Evolutionary conservation across 495 filamentous ascomycete genomes (phyloP).

Genomic region (Achaetomiella virescens): DNA sequence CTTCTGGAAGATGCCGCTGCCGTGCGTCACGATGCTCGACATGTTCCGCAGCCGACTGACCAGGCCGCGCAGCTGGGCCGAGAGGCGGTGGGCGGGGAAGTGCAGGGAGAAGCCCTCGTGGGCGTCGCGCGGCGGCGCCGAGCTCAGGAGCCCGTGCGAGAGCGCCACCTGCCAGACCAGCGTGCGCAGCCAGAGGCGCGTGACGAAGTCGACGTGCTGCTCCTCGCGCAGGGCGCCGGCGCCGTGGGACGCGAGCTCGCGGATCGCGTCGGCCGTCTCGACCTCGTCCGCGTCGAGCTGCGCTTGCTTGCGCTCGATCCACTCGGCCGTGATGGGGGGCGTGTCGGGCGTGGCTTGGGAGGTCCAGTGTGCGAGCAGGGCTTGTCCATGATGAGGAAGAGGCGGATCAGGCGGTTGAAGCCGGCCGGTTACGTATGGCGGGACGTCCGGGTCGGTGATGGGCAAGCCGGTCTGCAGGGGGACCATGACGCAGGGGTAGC

Average conservation of each 20-base stretch:
- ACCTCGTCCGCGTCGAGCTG: constrained; percentile 4
- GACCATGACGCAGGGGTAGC: constrained; percentile 1
- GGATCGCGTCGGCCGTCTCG: neutral
- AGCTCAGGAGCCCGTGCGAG: neutral
- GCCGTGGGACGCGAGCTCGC: neutral
- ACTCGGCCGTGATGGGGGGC: neutral
- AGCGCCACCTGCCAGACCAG: constrained; percentile 3
- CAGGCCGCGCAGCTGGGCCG: constrained; percentile 1
- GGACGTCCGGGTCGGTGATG: neutral
- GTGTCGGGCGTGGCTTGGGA: neutral
- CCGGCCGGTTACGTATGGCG: neutral
- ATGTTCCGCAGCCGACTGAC: neutral
- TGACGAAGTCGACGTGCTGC: constrained; percentile 3
- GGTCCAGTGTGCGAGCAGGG: neutral
- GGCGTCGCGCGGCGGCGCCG: neutral
- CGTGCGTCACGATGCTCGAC: constrained; percentile 1
- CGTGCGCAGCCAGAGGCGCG: constrained; percentile 4
- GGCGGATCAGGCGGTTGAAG: neutral
- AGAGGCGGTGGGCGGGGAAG: constrained; percentile 4
- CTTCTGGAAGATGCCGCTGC: constrained; percentile 4
- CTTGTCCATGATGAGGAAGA: neutral
- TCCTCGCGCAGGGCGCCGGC: neutral
- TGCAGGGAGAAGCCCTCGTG: neutral
- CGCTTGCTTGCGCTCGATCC: constrained; percentile 2
- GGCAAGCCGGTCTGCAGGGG: neutral